Evolutionary conservation across 2,329 filamentous ascomycete species (phyloP).

Genomic region (Penicillium rolfsii): DNA sequence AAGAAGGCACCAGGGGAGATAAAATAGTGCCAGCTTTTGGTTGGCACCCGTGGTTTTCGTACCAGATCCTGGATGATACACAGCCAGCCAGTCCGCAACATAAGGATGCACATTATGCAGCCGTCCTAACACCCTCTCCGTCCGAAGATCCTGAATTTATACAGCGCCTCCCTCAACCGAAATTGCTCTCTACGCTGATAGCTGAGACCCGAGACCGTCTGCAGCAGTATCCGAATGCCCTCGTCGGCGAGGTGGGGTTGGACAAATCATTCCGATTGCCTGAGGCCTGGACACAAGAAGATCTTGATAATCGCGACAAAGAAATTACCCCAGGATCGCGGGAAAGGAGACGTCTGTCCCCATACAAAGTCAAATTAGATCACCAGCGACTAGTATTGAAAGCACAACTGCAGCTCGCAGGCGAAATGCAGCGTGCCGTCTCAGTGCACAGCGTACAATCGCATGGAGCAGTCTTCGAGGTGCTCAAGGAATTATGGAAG

Average conservation of each 20-base stretch:
- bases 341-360: constrained; percentile 61
- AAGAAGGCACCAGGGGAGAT: neutral
- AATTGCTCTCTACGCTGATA: constrained; percentile 57
- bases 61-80: constrained; percentile 59
- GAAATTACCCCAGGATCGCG: constrained; percentile 61
- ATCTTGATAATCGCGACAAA: constrained; percentile 37
- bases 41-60: constrained; percentile 71
- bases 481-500: constrained; percentile 60
- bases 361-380: constrained; percentile 58
- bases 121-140: constrained; percentile 54
- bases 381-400: constrained; percentile 63
- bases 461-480: constrained; percentile 62
- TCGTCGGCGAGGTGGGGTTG: constrained; percentile 66
- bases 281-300: constrained; percentile 49
- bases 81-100: constrained; percentile 20
- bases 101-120: constrained; percentile 57
- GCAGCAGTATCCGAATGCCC: constrained; percentile 55
- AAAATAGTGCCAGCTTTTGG: constrained; percentile 63
- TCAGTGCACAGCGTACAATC: constrained; percentile 67
- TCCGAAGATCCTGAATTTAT: constrained; percentile 54
- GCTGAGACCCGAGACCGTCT: constrained; percentile 54
- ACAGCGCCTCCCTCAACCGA: constrained; percentile 56
- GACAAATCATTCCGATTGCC: constrained; percentile 66
- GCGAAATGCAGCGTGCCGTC: constrained; percentile 59
- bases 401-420: constrained; percentile 62